These are phyloP conservation scores for Lasiosphaeria hispida DNA, from an alignment of 495 filamentous ascomycete species.

Conservation along the genomic window DNA sequence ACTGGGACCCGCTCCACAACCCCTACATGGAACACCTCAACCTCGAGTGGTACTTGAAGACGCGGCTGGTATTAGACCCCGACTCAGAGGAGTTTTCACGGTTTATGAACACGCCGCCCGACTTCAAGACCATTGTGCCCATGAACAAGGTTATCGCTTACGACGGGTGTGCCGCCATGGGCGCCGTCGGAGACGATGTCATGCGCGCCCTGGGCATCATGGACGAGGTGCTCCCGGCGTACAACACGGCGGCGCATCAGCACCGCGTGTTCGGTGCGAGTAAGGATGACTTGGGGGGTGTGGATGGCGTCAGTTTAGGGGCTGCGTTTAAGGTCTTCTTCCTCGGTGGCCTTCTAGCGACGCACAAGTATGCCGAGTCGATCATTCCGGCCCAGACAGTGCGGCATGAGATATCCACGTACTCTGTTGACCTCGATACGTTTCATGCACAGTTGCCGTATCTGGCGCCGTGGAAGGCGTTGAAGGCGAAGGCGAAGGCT, in stretches of 20 bases:
- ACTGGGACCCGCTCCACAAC: slow-evolving; percentile 20
- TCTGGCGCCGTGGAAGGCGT: background rate
- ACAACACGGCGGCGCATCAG: slow-evolving; percentile 9
- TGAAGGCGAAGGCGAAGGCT: background rate
- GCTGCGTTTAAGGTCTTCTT: slow-evolving; percentile 9
- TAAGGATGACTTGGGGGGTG: slow-evolving; percentile 10
- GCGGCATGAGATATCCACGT: background rate
- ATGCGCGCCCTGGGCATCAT: slow-evolving; percentile 16
- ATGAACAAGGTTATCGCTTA: slow-evolving; percentile 17
- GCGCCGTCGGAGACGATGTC: slow-evolving; percentile 24
- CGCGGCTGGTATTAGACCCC: slow-evolving; percentile 8
- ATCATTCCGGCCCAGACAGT: background rate
- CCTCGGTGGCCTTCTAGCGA: slow-evolving; percentile 7
- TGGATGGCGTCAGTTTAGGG: background rate
- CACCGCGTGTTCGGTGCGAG: slow-evolving; percentile 19
- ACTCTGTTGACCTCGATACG: background rate
- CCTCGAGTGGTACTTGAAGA: slow-evolving; percentile 16
- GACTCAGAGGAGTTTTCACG: background rate
- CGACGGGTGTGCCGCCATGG: slow-evolving; percentile 24
- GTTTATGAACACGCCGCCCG: background rate
- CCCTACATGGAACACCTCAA: slow-evolving; percentile 13
- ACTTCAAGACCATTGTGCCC: slow-evolving; percentile 1
- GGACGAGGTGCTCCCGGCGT: background rate
- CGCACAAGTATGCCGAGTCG: background rate
- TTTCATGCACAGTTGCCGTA: background rate